A percentile compares a stretch with the other conserved stretches of the same genome.
phyloP scores from a whole-genome alignment of 139 green algal species.

The Chlorella sp. region DNA sequence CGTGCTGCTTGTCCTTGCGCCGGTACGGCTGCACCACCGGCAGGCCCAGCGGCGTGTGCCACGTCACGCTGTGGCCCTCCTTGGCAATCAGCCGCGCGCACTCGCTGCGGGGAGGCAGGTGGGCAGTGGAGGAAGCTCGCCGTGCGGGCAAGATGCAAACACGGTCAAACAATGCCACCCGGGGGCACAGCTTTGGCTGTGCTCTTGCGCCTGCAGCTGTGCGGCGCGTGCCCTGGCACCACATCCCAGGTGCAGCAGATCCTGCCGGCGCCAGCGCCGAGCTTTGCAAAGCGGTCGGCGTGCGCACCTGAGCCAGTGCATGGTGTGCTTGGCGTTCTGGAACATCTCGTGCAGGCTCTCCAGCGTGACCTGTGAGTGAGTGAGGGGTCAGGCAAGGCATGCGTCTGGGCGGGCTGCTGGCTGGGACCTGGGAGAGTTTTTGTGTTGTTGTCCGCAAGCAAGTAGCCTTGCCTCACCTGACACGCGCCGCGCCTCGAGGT shows the following conservation, averaged over 20 bases:
- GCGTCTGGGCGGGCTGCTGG: neutral
- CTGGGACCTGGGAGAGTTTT: no score
- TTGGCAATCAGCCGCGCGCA: conserved; percentile 73
- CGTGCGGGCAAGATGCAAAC: no score
- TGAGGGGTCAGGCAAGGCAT: neutral
- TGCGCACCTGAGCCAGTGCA: conserved; percentile 86
- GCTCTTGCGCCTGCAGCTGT: no score
- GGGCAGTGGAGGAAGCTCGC: neutral
- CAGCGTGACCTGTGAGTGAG: conserved; percentile 66
- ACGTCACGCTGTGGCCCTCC: conserved; percentile 68
- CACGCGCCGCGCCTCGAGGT: no score
- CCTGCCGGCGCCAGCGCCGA: no score
- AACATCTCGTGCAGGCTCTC: conserved; percentile 87
- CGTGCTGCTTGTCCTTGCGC: conserved; percentile 39
- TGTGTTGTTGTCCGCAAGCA: no score
- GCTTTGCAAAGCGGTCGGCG: no score
- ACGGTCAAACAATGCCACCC: no score
- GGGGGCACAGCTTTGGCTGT: no score
- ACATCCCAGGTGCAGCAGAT: no score
- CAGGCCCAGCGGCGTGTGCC: conserved; percentile 91
- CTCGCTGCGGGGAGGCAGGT: conserved; percentile 4
- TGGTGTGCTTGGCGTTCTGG: conserved; percentile 80
- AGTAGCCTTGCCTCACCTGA: no score
- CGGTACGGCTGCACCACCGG: conserved; percentile 94
- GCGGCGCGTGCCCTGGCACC: no score